Percentiles rank a stretch among this genome's conserved stretches.
phyloP scores from a whole-genome alignment of 306 rosid species.

The Cucurbita argyrosperma region DNA sequence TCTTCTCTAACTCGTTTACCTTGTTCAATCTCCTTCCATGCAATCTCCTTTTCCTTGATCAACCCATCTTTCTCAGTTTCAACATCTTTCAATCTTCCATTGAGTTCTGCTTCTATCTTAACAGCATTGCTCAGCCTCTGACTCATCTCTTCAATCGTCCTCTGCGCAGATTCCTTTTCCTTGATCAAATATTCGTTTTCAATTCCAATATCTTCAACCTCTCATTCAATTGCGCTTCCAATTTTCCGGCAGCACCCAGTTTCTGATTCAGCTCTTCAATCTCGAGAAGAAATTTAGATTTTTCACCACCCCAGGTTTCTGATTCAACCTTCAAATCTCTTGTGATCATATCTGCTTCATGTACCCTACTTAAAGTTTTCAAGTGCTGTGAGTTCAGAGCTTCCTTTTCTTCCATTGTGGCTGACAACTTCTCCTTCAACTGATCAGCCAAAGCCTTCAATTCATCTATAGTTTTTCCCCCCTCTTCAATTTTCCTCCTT shows the following conservation, averaged over 20 bases:
- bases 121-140: background rate
- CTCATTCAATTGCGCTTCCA: constrained; percentile 23
- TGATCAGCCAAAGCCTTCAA: constrained; percentile 26
- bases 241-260: background rate
- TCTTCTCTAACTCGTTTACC: constrained; percentile 16
- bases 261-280: background rate
- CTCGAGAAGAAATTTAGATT: background rate
- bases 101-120: constrained; percentile 13
- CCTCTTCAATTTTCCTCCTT: constrained; percentile 17
- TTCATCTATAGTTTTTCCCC: constrained; percentile 26
- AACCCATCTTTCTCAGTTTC: constrained; percentile 16
- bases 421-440: constrained; percentile 13
- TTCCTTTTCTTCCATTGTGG: constrained; percentile 7
- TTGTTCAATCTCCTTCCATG: constrained; percentile 30
- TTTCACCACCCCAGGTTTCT: background rate
- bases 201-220: constrained; percentile 17
- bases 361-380: constrained; percentile 8
- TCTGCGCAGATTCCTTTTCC: constrained; percentile 16
- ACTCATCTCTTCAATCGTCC: background rate
- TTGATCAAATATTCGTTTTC: constrained; percentile 11
- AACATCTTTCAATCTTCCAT: constrained; percentile 13
- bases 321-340: constrained; percentile 1
- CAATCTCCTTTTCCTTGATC: constrained; percentile 16
- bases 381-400: constrained; percentile 27
- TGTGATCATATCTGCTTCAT: constrained; percentile 12